A percentile compares a stretch with the other conserved stretches of the same genome.
These are phyloP conservation scores for Yamadazyma atmosphaerica DNA, from an alignment of 1,139 yeast species.

Conservation along the genomic window DNA sequence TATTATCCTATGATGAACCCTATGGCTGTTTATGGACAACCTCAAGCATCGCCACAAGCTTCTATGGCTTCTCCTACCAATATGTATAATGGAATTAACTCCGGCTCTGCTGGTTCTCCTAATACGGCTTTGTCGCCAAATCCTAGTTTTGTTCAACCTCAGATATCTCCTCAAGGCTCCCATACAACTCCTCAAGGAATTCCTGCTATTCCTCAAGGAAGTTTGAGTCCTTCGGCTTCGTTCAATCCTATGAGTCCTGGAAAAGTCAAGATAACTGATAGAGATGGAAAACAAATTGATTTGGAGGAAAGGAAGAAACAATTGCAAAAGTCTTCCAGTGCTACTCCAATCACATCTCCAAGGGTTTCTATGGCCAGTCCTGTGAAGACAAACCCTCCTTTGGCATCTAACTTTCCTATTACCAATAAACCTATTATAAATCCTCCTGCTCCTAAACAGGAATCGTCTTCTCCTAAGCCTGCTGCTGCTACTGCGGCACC, in stretches of 20 bases:
- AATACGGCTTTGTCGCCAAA: constrained; percentile 4
- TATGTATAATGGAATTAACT: constrained; percentile 16
- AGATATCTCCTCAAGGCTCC: constrained; percentile 5
- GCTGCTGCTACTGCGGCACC: constrained; percentile 5
- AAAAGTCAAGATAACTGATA: constrained; percentile 42
- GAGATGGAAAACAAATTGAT: constrained; percentile 48
- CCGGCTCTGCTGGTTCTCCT: constrained; percentile 13
- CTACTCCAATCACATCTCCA: constrained; percentile 20
- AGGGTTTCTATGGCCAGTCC: constrained; percentile 15
- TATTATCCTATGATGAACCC: constrained; percentile 16
- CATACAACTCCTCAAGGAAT: constrained; percentile 3
- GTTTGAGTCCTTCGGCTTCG: constrained; percentile 12
- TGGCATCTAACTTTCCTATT: constrained; percentile 12
- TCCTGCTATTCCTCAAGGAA: constrained; percentile 13
- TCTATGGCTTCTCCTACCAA: constrained; percentile 9
- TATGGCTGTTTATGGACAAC: constrained; percentile 14
- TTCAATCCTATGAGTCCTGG: constrained; percentile 16
- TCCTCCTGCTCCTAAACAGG: constrained; percentile 8
- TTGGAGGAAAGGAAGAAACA: constrained; percentile 44
- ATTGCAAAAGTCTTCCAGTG: constrained; percentile 16
- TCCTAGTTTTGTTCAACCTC: constrained; percentile 1
- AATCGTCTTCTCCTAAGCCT: too few relatives aligned
- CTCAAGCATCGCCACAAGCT: constrained; percentile 10
- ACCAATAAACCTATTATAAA: constrained; percentile 12
- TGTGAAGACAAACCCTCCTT: constrained; percentile 9